These are phyloP conservation scores for Didymella sp. DNA, from an alignment of 2,329 filamentous ascomycete genomes.

Conservation along the genomic window DNA sequence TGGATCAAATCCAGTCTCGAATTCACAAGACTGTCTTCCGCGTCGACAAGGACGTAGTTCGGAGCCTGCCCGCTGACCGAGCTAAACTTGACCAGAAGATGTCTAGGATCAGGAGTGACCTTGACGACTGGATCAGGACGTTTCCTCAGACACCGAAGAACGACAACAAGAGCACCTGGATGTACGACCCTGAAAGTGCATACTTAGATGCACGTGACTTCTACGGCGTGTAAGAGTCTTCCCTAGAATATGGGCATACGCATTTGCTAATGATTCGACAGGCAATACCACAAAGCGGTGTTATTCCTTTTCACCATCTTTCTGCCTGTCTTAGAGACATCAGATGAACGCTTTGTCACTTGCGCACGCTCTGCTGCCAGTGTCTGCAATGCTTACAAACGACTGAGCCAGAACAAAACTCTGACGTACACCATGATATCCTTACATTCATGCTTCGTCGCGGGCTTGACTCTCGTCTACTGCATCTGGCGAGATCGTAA, in stretches of 20 bases:
- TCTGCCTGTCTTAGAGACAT: conserved; percentile 27
- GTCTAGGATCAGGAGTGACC: conserved; percentile 24
- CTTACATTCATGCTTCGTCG: conserved; percentile 38
- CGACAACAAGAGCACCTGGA: conserved; percentile 33
- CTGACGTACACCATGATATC: conserved; percentile 39
- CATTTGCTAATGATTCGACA: background rate
- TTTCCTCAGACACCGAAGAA: conserved; percentile 30
- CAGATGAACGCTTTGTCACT: conserved; percentile 30
- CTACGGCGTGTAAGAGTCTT: conserved; percentile 23
- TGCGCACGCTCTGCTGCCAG: conserved; percentile 35
- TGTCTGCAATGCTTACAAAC: conserved; percentile 36
- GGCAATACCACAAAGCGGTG: conserved; percentile 39
- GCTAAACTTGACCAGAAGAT: conserved; percentile 32
- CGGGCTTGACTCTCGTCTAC: conserved; percentile 36
- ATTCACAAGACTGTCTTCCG: conserved; percentile 38
- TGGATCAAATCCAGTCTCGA: conserved; percentile 34
- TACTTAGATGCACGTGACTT: conserved; percentile 36
- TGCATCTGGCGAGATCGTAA: conserved; percentile 37
- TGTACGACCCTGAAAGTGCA: conserved; percentile 36
- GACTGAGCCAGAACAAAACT: conserved; percentile 34
- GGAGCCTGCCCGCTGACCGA: conserved; percentile 22
- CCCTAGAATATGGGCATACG: background rate
- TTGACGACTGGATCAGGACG: conserved; percentile 30
- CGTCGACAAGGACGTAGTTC: conserved; percentile 29
- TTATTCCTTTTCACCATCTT: conserved; percentile 35